A percentile compares a stretch with the other conserved stretches of the same genome.
Evolutionary conservation across 805 yeast genomes (phyloP).

Genomic region (Kazachstania africana): DNA sequence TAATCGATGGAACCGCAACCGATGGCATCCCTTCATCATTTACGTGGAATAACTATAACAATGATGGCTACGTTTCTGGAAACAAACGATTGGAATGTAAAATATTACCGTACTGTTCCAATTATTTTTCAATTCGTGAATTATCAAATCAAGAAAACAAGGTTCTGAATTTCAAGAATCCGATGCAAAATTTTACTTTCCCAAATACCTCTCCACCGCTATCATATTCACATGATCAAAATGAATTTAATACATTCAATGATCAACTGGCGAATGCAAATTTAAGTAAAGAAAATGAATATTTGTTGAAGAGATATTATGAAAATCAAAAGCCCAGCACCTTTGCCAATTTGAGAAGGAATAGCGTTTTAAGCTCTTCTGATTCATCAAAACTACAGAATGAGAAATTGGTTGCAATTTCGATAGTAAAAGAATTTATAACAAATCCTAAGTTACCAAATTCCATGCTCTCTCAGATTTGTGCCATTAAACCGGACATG

Average conservation of each 20-base stretch:
- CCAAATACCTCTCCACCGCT: too few species aligned
- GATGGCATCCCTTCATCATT: too few species aligned
- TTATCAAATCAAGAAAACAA: background rate
- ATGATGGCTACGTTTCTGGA: too few species aligned
- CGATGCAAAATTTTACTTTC: background rate
- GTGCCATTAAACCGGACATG: slow-evolving; percentile 2
- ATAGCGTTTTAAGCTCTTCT: slow-evolving; percentile 7
- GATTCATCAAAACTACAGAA: background rate
- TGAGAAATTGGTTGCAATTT: background rate
- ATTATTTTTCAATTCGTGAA: background rate
- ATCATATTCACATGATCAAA: too few species aligned
- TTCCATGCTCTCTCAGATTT: background rate
- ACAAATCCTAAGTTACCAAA: slow-evolving; percentile 1
- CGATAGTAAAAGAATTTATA: background rate
- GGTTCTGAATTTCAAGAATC: too few species aligned
- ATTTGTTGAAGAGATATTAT: slow-evolving; percentile 9
- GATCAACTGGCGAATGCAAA: background rate
- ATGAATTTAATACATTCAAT: too few species aligned
- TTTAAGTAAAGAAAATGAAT: slow-evolving; percentile 6
- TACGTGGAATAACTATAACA: too few species aligned
- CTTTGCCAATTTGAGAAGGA: slow-evolving; percentile 6
- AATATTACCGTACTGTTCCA: background rate
- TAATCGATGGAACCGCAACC: too few species aligned
- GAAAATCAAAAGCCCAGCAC: slow-evolving; percentile 4
- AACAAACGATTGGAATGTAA: too few species aligned